Evolutionary conservation across 2,329 filamentous ascomycete species (phyloP).

Genomic region (Calonectria leucothoes): DNA sequence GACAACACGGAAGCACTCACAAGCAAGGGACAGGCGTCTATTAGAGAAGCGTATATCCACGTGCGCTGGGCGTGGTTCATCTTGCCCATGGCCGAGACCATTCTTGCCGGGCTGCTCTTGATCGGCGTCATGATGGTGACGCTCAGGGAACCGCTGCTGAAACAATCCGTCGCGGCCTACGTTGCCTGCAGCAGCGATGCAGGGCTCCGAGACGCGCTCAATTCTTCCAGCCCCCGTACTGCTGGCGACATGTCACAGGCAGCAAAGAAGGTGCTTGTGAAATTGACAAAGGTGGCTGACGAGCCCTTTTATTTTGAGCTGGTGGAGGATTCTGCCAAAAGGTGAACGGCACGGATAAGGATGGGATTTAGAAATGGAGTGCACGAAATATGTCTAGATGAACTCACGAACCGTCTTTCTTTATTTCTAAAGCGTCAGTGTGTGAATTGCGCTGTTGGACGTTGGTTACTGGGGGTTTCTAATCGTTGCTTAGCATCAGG

Average conservation of each 20-base stretch:
- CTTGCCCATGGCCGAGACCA: not conserved
- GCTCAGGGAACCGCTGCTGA: not conserved
- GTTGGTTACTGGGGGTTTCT: too few species aligned
- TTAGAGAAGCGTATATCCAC: slow-evolving; percentile 4
- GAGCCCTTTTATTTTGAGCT: not conserved
- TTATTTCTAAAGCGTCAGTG: too few species aligned
- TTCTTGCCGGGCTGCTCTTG: not conserved
- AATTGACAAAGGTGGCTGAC: not conserved
- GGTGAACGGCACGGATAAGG: not conserved
- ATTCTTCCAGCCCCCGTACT: not conserved
- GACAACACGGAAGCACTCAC: slow-evolving; percentile 4
- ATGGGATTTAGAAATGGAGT: not conserved
- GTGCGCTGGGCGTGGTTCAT: slow-evolving; percentile 22
- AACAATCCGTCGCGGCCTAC: slow-evolving; percentile 10
- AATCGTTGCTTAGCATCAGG: too few species aligned
- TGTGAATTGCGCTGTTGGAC: too few species aligned
- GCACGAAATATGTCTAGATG: not conserved
- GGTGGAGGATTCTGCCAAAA: not conserved
- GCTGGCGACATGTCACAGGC: not conserved
- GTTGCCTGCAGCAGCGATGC: not conserved
- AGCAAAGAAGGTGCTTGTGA: not conserved
- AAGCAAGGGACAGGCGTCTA: not conserved
- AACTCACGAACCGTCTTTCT: too few species aligned
- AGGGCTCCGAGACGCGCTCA: not conserved
- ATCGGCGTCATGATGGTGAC: not conserved